Base-by-base conservation (phyloP, 768 basidiomycete species). In the Russula brevipes region DNA sequence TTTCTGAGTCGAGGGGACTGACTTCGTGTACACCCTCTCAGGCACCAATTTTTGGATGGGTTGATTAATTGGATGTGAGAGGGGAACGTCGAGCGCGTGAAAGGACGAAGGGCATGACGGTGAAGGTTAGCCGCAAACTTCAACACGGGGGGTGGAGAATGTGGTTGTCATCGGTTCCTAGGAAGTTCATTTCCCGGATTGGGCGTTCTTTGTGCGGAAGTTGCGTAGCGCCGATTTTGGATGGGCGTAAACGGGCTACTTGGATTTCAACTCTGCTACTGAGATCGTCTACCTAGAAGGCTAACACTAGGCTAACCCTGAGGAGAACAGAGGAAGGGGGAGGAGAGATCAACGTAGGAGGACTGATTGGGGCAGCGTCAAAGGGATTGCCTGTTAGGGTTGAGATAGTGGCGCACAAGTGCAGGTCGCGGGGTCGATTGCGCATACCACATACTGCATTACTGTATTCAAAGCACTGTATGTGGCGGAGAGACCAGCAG, bases 111-210 rank as follows among this genome's bases (percentile, higher is more conserved):
- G 35, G 31, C 12, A 33, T 8, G 49, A 42, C 50, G 39, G 51
- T 11, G 6, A 49, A 49, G 33, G 19, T 39, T 62, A 11, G 54
- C 47, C 54, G 60, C 30, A 35, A 16, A 12, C 51, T 14, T 36
- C 10, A 17, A 14, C 58, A 51, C 19, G 42, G 50, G 57, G 5
- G 39, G 6, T 33, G 31, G 30, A 10, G 53, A 5, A 2, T 12
- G 16, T 30, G 12, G 35, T 36, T 47, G 45, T 39, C n/a, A 38
- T 36, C n/a, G 11, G 46, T 61, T 42, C 54, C 54, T 55, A 14
- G 30, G 47, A 46, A 55, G 54, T 33, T 44, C 54, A 61, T 50
- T 60, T 54, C 59, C 44, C 17, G 6, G 7, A 47, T 38, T 36
- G 45, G 33, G 24, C 45, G 35, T 36, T 36, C 42, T 56, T 56